Evolutionary conservation across 1,284 basidiomycete species (phyloP).

Genomic region (Heterobasidion irregulare): DNA sequence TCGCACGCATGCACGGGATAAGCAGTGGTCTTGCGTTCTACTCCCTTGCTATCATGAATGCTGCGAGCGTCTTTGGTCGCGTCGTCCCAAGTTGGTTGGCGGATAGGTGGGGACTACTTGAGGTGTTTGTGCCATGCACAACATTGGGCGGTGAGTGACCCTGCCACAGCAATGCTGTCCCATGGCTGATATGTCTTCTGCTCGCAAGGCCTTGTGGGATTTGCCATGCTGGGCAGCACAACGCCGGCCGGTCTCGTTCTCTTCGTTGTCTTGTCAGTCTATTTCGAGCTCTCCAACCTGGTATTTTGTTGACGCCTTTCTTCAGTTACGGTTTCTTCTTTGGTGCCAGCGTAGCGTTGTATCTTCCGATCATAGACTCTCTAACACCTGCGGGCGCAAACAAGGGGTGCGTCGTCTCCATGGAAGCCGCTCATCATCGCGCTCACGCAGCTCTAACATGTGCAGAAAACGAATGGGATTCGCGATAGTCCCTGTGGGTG

Average conservation of each 20-base stretch:
- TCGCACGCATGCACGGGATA: constrained; percentile 14
- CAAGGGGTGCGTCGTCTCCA: background rate
- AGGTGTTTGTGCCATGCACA: constrained; percentile 15
- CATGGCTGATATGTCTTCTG: background rate
- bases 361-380: constrained; percentile 4
- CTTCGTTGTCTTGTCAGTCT: constrained; percentile 14
- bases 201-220: constrained; percentile 12
- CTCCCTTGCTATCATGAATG: constrained; percentile 18
- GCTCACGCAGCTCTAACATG: background rate
- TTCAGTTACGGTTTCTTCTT: constrained; percentile 18
- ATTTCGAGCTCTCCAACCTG: background rate
- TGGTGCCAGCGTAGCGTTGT: constrained; percentile 11
- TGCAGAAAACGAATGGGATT: constrained; percentile 11
- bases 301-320: background rate
- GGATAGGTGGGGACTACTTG: constrained; percentile 16
- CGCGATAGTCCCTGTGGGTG: constrained; percentile 5
- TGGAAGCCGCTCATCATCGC: background rate
- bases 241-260: constrained; percentile 16
- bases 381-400: background rate
- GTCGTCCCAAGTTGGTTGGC: constrained; percentile 16
- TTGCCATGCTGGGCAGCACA: constrained; percentile 17
- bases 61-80: constrained; percentile 16
- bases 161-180: background rate
- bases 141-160: constrained; percentile 11
- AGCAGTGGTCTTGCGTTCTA: constrained; percentile 15